A percentile compares a stretch with the other conserved stretches of the same genome.
phyloP scores from a whole-genome alignment of 176 grass and related monocot species.

The Carex parvula region DNA sequence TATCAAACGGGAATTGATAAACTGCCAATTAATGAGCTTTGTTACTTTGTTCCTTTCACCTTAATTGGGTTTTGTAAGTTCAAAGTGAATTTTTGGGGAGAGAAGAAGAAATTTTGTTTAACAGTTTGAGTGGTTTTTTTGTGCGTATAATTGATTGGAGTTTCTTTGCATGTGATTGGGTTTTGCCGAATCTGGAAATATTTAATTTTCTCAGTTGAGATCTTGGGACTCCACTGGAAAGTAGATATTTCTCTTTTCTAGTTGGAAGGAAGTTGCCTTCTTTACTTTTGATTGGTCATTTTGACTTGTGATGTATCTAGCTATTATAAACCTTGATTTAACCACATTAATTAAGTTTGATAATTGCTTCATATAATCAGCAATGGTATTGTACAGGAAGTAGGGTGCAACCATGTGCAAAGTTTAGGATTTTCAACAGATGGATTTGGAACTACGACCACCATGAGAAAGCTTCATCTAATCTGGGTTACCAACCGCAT shows the following conservation, averaged over 20 bases:
- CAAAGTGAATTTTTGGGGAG: not conserved
- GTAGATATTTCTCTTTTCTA: not conserved
- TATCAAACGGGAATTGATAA: not conserved
- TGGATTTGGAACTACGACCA: conserved; percentile 92
- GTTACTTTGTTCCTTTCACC: not conserved
- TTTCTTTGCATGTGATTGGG: not conserved
- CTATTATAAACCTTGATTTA: not conserved
- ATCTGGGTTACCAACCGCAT: conserved; percentile 96
- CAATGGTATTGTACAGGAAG: conserved; percentile 47
- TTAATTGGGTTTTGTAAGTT: not conserved
- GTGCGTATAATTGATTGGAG: not conserved
- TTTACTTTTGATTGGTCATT: not conserved
- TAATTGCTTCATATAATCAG: not conserved
- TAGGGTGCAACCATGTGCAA: conserved; percentile 94
- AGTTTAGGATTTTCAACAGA: conserved; percentile 92
- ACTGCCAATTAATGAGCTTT: not conserved
- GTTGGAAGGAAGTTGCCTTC: not conserved
- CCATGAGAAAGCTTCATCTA: conserved; percentile 86
- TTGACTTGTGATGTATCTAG: not conserved
- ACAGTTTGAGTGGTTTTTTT: not conserved
- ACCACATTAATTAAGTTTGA: conserved; percentile 11
- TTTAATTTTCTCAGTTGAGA: not conserved
- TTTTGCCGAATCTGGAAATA: not conserved
- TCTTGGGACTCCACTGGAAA: not conserved
- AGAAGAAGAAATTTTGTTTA: not conserved